These are phyloP conservation scores for Colletotrichum sansevieriae DNA, from an alignment of 2,329 filamentous ascomycete genomes.

Conservation along the genomic window DNA sequence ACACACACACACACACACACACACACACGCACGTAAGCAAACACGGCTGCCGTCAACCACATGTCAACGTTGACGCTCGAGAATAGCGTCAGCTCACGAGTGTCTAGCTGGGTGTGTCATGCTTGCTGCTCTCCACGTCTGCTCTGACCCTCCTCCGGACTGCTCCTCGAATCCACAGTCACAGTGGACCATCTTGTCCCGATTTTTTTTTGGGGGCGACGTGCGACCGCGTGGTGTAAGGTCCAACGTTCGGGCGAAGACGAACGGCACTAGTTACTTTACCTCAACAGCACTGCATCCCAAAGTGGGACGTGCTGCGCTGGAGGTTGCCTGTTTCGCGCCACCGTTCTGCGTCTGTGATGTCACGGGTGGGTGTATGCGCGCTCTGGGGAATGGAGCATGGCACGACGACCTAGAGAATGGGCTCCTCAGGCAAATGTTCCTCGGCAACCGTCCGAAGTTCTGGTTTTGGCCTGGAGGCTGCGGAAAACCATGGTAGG, in stretches of 20 bases:
- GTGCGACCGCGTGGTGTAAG: slow-evolving; percentile 5
- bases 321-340: slow-evolving; percentile 36
- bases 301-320: slow-evolving; percentile 35
- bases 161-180: slow-evolving; percentile 25
- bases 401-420: slow-evolving; percentile 11
- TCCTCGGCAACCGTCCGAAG: slow-evolving; percentile 34
- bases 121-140: not conserved
- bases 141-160: slow-evolving; percentile 29
- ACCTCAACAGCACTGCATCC: slow-evolving; percentile 24
- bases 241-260: slow-evolving; percentile 4
- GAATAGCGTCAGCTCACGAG: slow-evolving; percentile 1
- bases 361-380: slow-evolving; percentile 34
- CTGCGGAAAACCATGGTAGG: not conserved
- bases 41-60: not conserved
- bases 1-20: not conserved
- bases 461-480: not conserved
- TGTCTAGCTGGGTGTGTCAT: not conserved
- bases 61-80: slow-evolving; percentile 1
- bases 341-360: slow-evolving; percentile 26
- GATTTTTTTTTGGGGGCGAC: not conserved
- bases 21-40: not conserved
- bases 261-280: slow-evolving; percentile 22
- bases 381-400: slow-evolving; percentile 15
- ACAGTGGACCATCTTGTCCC: slow-evolving; percentile 15
- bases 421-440: slow-evolving; percentile 3